A percentile compares a stretch with the other conserved stretches of the same genome.
Conservation (phyloP, 106 monocot genomes). For the Dendrobium huoshanense region DNA sequence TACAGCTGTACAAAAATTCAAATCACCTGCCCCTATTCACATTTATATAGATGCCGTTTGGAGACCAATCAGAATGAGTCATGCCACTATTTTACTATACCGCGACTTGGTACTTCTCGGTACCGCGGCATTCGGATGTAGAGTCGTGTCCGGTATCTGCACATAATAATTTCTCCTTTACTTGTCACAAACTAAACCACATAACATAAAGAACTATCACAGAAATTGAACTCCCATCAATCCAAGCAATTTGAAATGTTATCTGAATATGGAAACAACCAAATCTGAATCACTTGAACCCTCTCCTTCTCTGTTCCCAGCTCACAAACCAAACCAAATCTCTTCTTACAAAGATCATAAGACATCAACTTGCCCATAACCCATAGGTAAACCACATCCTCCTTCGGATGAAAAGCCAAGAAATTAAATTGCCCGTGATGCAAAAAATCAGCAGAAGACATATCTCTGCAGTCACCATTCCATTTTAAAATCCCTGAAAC, state of each 20-base stretch:
- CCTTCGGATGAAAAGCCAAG: constrained; percentile 38
- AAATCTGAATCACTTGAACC: constrained; percentile 38
- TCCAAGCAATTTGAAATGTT: constrained; percentile 31
- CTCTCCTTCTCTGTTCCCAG: constrained; percentile 21
- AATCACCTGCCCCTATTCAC: too few species aligned
- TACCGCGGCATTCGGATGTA: too few species aligned
- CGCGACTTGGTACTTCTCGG: too few species aligned
- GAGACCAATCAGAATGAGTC: too few species aligned
- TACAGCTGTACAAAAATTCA: too few species aligned
- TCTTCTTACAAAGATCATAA: constrained; percentile 26
- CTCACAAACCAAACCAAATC: constrained; percentile 12
- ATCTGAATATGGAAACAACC: constrained; percentile 42
- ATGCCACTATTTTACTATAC: too few species aligned
- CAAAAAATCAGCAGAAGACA: neutral
- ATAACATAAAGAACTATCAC: too few species aligned
- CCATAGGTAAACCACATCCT: constrained; percentile 36
- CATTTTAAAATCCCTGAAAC: neutral
- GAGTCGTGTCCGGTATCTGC: too few species aligned
- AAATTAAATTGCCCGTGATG: constrained; percentile 5
- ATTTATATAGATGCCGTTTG: too few species aligned
- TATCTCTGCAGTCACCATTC: neutral
- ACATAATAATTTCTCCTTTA: too few species aligned
- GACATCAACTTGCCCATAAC: constrained; percentile 22
- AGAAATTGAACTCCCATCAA: neutral
- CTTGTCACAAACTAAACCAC: too few species aligned